Evolutionary conservation across 345 rosid genomes (phyloP).

Genomic region (Rhizophora mangle): DNA sequence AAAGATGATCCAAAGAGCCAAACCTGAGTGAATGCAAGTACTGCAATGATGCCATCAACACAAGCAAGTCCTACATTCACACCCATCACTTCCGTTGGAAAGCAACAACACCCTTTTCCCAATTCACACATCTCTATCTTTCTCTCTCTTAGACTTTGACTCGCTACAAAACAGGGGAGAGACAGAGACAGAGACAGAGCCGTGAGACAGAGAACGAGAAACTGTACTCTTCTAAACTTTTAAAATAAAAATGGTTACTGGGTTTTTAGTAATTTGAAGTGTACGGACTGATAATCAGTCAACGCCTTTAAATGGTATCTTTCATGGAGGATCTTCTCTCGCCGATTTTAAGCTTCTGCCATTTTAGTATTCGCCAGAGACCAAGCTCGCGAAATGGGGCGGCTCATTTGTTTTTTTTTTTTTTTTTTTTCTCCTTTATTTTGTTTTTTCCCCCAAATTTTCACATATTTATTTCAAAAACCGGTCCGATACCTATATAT

Average conservation of each 20-base stretch:
- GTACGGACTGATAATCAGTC: conserved; percentile 17
- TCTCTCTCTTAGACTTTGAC: neutral
- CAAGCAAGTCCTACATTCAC: conserved; percentile 42
- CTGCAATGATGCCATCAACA: conserved; percentile 42
- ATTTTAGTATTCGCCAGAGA: neutral
- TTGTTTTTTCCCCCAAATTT: too few relatives aligned
- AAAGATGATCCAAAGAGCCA: conserved; percentile 12
- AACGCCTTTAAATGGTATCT: conserved; percentile 26
- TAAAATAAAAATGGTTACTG: neutral
- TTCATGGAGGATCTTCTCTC: conserved; percentile 36
- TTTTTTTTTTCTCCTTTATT: neutral
- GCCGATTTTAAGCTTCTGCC: conserved; percentile 19
- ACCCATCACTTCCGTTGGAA: conserved; percentile 29
- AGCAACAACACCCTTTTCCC: conserved; percentile 29
- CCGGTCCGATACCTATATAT: too few relatives aligned
- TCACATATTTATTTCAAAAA: too few relatives aligned
- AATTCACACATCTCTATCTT: conserved; percentile 18
- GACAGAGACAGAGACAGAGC: conserved; percentile 4
- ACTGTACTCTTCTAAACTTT: neutral
- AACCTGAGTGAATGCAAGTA: conserved; percentile 50
- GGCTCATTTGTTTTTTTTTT: neutral
- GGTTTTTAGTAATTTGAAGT: conserved; percentile 8
- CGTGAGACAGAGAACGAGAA: neutral
- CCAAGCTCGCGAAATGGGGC: too few relatives aligned
- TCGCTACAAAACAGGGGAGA: conserved; percentile 3